phyloP scores from a whole-genome alignment of 2,329 filamentous ascomycete species.

The Hymenoscyphus repandus region DNA sequence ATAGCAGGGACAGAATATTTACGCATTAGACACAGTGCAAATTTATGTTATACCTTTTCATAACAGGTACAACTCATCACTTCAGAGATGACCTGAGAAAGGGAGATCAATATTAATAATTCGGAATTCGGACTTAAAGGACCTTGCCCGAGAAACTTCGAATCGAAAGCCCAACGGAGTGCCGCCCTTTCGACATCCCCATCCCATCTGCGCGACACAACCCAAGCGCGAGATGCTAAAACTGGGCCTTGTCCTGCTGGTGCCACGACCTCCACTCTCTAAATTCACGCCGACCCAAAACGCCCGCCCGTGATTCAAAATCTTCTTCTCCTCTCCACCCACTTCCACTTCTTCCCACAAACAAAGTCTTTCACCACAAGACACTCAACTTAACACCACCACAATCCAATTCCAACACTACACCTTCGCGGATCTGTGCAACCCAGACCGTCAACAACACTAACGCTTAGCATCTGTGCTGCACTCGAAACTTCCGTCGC shows the following conservation, averaged over 20 bases:
- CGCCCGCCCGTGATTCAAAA: neutral
- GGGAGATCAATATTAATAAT: too few relatives aligned
- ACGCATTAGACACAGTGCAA: too few relatives aligned
- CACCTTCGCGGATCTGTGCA: neutral
- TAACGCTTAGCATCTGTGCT: neutral
- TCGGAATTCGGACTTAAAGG: too few relatives aligned
- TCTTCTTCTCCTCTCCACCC: neutral
- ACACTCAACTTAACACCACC: neutral
- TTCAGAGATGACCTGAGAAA: too few relatives aligned
- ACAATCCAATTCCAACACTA: neutral
- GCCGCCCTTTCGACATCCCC: neutral
- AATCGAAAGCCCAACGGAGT: neutral
- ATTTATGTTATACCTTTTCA: too few relatives aligned
- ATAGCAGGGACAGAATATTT: too few relatives aligned
- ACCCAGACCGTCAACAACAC: neutral
- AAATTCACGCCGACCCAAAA: neutral
- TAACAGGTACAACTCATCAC: too few relatives aligned
- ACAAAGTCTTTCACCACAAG: conserved; percentile 6
- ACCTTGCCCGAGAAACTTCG: too few relatives aligned
- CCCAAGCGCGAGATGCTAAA: too few relatives aligned
- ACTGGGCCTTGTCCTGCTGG: neutral
- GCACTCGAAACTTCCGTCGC: neutral
- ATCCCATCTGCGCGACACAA: too few relatives aligned
- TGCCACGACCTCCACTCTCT: neutral
- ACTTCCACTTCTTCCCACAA: conserved; percentile 4